These are phyloP conservation scores for Kuraishia capsulata DNA, from an alignment of 805 yeast genomes.

Conservation along the genomic window DNA sequence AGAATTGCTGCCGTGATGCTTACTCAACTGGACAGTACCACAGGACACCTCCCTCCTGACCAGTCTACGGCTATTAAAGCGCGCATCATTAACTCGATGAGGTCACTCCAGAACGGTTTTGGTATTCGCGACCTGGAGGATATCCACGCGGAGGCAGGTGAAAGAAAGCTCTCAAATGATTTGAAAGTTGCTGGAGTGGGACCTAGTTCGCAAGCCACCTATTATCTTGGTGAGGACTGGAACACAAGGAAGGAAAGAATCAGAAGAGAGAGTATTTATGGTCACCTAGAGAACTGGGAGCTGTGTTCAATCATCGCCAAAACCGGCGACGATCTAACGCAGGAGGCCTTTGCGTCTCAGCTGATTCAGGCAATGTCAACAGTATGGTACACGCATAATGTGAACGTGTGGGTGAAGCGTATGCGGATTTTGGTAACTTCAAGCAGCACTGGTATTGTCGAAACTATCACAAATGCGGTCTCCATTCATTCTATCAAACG, in stretches of 20 bases:
- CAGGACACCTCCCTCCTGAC: conserved; percentile 40
- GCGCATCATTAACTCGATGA: conserved; percentile 65
- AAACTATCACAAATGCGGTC: conserved; percentile 90
- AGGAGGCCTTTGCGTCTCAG: conserved; percentile 97
- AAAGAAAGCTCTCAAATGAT: conserved; percentile 86
- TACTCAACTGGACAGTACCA: conserved; percentile 70
- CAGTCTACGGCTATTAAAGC: conserved; percentile 63
- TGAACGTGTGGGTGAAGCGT: conserved; percentile 83
- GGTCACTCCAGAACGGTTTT: conserved; percentile 61
- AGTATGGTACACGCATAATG: conserved; percentile 65
- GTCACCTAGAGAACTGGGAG: conserved; percentile 90
- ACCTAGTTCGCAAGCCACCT: conserved; percentile 21
- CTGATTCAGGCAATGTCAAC: conserved; percentile 78
- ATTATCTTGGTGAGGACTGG: conserved; percentile 90
- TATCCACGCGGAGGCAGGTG: conserved; percentile 71
- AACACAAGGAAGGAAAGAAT: conserved; percentile 70
- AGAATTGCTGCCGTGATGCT: conserved; percentile 94
- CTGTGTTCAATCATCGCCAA: conserved; percentile 91
- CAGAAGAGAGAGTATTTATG: conserved; percentile 67
- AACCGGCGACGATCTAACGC: conserved; percentile 92
- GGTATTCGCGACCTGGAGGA: conserved; percentile 42
- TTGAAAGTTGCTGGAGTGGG: conserved; percentile 71
- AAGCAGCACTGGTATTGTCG: conserved; percentile 85
- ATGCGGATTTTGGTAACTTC: conserved; percentile 92
- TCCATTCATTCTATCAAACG: conserved; percentile 93